Conservation (phyloP, 2,329 filamentous ascomycete species). For the Cordyceps militaris region DNA sequence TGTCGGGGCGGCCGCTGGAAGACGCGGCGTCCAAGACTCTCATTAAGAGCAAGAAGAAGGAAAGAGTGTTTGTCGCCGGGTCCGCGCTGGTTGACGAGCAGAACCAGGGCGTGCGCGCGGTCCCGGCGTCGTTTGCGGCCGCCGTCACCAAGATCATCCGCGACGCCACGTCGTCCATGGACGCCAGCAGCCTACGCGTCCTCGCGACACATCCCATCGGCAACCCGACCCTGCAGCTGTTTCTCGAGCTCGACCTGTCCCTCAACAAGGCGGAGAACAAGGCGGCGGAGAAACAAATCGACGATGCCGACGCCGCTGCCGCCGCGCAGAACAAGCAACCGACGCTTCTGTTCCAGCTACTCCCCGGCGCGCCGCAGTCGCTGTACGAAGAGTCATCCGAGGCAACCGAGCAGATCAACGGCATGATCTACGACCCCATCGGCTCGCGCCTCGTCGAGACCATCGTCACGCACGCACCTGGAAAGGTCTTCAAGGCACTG, state of each 20-base stretch:
- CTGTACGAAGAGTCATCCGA: slow-evolving; percentile 66
- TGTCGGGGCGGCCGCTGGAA: slow-evolving; percentile 76
- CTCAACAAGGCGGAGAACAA: slow-evolving; percentile 55
- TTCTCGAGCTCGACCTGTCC: slow-evolving; percentile 79
- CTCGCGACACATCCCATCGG: slow-evolving; percentile 84
- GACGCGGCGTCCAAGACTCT: slow-evolving; percentile 61
- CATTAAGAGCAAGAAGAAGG: slow-evolving; percentile 90
- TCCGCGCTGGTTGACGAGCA: slow-evolving; percentile 43
- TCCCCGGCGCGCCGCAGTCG: slow-evolving; percentile 67
- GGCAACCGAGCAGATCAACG: slow-evolving; percentile 70
- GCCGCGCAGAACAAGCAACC: no score
- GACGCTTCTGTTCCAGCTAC: slow-evolving; percentile 65
- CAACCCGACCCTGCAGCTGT: slow-evolving; percentile 85
- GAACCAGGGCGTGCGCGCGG: slow-evolving; percentile 41
- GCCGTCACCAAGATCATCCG: slow-evolving; percentile 76
- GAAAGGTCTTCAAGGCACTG: slow-evolving; percentile 83
- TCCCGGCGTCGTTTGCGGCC: slow-evolving; percentile 71
- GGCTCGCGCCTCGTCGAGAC: slow-evolving; percentile 87
- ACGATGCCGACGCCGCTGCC: no score
- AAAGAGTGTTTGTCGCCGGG: slow-evolving; percentile 62
- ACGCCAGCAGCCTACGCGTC: slow-evolving; percentile 72
- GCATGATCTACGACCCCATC: slow-evolving; percentile 81
- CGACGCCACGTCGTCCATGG: slow-evolving; percentile 67
- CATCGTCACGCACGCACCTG: slow-evolving; percentile 71
- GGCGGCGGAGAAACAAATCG: no score